These are phyloP conservation scores for Discostella pseudostelligera DNA, from an alignment of 108 stramenopile genomes.

Conservation along the genomic window DNA sequence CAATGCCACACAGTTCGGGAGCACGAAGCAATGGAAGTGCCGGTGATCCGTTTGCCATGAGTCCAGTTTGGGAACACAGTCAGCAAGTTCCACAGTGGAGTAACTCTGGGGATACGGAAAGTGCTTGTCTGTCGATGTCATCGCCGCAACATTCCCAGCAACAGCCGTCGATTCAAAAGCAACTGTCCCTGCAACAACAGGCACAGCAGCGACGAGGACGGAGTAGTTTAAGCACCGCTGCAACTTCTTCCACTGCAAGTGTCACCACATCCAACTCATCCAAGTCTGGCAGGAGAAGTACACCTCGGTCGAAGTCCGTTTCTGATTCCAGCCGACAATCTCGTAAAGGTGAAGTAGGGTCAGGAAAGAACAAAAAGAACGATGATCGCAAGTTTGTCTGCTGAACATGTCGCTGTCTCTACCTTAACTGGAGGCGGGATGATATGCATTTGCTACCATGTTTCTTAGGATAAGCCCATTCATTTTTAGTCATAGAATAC, in stretches of 20 bases:
- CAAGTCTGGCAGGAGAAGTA: slow-evolving; percentile 8
- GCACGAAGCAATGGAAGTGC: slow-evolving; percentile 1
- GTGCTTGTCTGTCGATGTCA: background rate
- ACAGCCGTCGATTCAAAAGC: background rate
- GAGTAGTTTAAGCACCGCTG: slow-evolving; percentile 11
- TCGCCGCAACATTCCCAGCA: slow-evolving; percentile 8
- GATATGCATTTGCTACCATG: too few relatives aligned
- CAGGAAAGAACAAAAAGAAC: background rate
- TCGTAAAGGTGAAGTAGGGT: background rate
- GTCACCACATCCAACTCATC: slow-evolving; percentile 23
- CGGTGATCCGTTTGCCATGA: slow-evolving; percentile 16
- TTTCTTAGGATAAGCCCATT: too few relatives aligned
- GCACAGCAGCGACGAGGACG: background rate
- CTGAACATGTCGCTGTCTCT: background rate
- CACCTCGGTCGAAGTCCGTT: slow-evolving; percentile 1
- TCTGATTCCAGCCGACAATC: slow-evolving; percentile 8
- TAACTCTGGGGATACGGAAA: slow-evolving; percentile 8
- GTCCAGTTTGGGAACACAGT: slow-evolving; percentile 20
- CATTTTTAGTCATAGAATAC: too few relatives aligned
- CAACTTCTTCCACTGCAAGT: slow-evolving; percentile 28
- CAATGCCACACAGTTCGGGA: background rate
- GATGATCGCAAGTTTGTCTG: slow-evolving; percentile 30
- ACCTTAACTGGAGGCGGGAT: too few relatives aligned
- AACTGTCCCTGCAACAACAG: background rate
- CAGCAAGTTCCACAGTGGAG: background rate